Evolutionary conservation across 169 alveolate genomes (phyloP).

Genomic region (Perkinsus marinus): DNA sequence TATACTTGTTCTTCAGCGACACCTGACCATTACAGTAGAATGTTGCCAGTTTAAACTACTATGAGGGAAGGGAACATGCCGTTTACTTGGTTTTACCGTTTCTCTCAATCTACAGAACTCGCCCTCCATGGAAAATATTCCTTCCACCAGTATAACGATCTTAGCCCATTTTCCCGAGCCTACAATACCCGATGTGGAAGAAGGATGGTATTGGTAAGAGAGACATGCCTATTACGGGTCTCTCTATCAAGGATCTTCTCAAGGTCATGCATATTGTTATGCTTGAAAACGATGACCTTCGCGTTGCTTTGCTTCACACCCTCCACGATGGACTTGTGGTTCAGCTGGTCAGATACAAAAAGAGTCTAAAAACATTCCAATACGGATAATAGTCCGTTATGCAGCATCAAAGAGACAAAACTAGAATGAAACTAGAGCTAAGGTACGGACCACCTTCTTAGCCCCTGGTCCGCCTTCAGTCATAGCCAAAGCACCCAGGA

Average conservation of each 20-base stretch:
- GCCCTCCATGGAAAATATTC: conserved; percentile 68
- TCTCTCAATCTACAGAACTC: conserved; percentile 45
- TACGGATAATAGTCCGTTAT: too few relatives aligned
- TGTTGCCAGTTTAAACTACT: too few relatives aligned
- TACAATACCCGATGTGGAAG: background rate
- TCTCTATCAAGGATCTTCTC: conserved; percentile 28
- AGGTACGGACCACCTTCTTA: background rate
- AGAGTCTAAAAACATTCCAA: conserved; percentile 9
- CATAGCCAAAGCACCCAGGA: background rate
- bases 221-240: conserved; percentile 25
- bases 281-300: conserved; percentile 30
- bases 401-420: too few relatives aligned
- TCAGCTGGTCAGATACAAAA: conserved; percentile 55
- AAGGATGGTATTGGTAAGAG: conserved; percentile 15
- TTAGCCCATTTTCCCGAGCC: conserved; percentile 22
- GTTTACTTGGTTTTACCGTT: conserved; percentile 23
- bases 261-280: conserved; percentile 47
- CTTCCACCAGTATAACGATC: conserved; percentile 57
- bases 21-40: background rate
- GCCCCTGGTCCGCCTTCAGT: background rate
- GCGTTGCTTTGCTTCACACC: conserved; percentile 55
- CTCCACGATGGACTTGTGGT: conserved; percentile 63
- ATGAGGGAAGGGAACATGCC: background rate
- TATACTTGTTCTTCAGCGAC: conserved; percentile 49
- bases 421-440: too few relatives aligned